Percentiles rank a stretch among this genome's conserved stretches.
Conservation (phyloP, 805 yeast species). For the Starmera quercuum region DNA sequence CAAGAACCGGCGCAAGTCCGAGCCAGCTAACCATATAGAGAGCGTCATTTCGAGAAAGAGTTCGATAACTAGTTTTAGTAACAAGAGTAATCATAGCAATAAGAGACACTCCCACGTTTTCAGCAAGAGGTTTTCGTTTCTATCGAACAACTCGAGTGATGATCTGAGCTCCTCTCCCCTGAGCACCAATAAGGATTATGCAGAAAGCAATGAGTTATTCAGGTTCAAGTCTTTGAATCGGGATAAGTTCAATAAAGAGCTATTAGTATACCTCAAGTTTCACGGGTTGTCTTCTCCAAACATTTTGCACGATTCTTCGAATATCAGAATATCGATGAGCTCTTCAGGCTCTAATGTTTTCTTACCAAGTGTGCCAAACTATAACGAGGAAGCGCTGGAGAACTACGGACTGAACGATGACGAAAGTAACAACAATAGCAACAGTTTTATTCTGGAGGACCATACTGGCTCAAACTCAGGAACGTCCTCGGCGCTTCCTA, state of each 20-base stretch:
- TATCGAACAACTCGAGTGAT: slow-evolving; percentile 9
- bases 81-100: slow-evolving; percentile 4
- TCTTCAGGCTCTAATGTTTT: slow-evolving; percentile 27
- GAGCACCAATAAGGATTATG: not conserved
- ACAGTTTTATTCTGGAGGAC: too few species aligned
- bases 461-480: not conserved
- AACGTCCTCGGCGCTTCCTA: slow-evolving; percentile 3
- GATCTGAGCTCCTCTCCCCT: slow-evolving; percentile 8
- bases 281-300: slow-evolving; percentile 15
- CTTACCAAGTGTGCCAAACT: slow-evolving; percentile 21
- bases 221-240: slow-evolving; percentile 14
- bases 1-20: not conserved
- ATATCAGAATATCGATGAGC: slow-evolving; percentile 19
- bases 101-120: slow-evolving; percentile 4
- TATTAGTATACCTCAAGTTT: slow-evolving; percentile 10
- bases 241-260: slow-evolving; percentile 13
- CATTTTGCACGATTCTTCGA: slow-evolving; percentile 7
- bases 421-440: slow-evolving; percentile 1
- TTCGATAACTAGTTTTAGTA: not conserved
- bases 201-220: slow-evolving; percentile 7
- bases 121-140: slow-evolving; percentile 11
- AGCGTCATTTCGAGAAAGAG: not conserved
- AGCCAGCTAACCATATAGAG: not conserved
- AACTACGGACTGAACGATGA: slow-evolving; percentile 15
- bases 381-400: slow-evolving; percentile 21